Conservation (phyloP, 2,329 filamentous ascomycete genomes). For the Allantophomopsis lycopodina region DNA sequence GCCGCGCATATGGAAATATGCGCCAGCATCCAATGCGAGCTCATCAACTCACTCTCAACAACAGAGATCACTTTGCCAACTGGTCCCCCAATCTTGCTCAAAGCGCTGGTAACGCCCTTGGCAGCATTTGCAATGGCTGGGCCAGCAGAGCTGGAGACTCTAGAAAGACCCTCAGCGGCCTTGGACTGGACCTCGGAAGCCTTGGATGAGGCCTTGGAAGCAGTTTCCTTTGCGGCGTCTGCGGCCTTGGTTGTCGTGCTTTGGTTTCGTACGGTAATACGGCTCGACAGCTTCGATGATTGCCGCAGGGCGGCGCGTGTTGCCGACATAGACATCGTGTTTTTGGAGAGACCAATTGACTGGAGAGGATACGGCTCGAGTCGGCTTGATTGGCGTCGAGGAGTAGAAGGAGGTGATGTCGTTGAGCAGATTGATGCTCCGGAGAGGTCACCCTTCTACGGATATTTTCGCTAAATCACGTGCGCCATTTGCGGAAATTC, state of each 20-base stretch:
- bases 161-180: slow-evolving; percentile 71
- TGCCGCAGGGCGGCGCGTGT: slow-evolving; percentile 5
- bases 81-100: slow-evolving; percentile 70
- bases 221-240: slow-evolving; percentile 27
- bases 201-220: slow-evolving; percentile 26
- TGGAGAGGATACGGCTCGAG: not conserved
- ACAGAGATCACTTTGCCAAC: slow-evolving; percentile 68
- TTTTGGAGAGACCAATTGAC: not conserved
- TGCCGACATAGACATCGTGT: slow-evolving; percentile 4
- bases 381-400: not conserved
- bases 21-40: too few relatives aligned
- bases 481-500: too few relatives aligned
- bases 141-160: slow-evolving; percentile 68
- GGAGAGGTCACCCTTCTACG: too few relatives aligned
- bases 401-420: too few relatives aligned
- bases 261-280: slow-evolving; percentile 39
- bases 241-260: slow-evolving; percentile 37
- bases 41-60: slow-evolving; percentile 62
- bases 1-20: not conserved
- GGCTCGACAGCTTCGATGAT: slow-evolving; percentile 3
- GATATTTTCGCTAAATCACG: too few relatives aligned
- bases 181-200: slow-evolving; percentile 39
- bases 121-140: slow-evolving; percentile 64
- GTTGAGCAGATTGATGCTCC: too few relatives aligned
- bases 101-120: slow-evolving; percentile 47